Base-by-base conservation (phyloP, 306 rosid genomes). In the Rosa multiflora region DNA sequence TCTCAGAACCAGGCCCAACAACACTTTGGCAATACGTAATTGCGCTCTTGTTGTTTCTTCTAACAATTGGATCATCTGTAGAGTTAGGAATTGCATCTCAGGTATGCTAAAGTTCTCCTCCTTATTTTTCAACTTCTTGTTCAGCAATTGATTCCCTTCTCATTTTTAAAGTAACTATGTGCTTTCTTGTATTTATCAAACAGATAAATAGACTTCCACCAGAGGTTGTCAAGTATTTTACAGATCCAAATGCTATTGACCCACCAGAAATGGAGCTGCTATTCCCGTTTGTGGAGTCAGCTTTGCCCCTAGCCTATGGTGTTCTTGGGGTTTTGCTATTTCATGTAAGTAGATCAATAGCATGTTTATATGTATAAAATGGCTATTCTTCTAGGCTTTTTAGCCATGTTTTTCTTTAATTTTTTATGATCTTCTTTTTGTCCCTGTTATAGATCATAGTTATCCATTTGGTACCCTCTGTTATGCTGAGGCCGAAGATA, bases 41-140 rank as follows among this genome's bases (percentile, higher is more conserved):
- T 83, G 96, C 99, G 58, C 75, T 91, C 62, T 81, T 95, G 88
- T 79, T 95, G 73, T 93, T 95, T 80, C 96, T 95, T 87, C 93
- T 95, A 68, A 92, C 92, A 71, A 88, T 91, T 79, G 98, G 96
- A 46, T 91, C 99, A 84, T 93, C 98, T 21, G 97, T 95, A 87
- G 99, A 92, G 91, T 83, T 90, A 75, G 99, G 99, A 86, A 89
- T 95, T 82, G 97, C 96, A 63, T 90, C 98, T 83, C 98, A 95
- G 98, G 99, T 95, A 85, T 78, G 70, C 64, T 73, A 52, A 58
- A 15, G 23, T 29, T 58, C 48, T 55, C 42, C 69, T 59, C 21
- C 52, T 12, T 77, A n/a, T n/a, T 63, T 55, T 21, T 42, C 73
- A 62, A 40, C 35, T 32, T 5, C 13, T 56, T 78, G 47, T 26